phyloP scores from a whole-genome alignment of 2,329 filamentous ascomycete genomes.

The Simplicillium aogashimaense region DNA sequence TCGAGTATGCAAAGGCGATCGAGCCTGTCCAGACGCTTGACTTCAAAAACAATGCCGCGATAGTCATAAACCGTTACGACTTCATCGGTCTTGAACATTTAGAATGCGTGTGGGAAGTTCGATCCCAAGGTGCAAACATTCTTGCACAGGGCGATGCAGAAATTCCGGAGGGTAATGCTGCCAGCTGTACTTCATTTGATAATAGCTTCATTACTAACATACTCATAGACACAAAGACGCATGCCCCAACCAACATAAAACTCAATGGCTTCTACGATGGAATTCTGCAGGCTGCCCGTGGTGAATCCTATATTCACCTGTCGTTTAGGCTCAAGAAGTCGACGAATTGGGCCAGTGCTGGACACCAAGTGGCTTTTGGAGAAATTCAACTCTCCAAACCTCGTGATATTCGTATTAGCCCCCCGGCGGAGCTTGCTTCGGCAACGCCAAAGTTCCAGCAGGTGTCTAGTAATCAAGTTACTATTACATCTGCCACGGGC shows the following conservation, averaged over 20 bases:
- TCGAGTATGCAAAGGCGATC: conserved; percentile 48
- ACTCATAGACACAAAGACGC: conserved; percentile 29
- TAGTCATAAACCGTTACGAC: conserved; percentile 44
- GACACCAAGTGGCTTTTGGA: conserved; percentile 42
- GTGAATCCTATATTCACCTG: conserved; percentile 37
- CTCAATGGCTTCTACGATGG: conserved; percentile 19
- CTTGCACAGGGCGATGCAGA: conserved; percentile 22
- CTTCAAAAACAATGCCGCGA: conserved; percentile 29
- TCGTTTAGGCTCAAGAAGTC: conserved; percentile 31
- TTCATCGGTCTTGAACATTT: conserved; percentile 41
- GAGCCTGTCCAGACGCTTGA: conserved; percentile 44
- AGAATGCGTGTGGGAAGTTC: conserved; percentile 29
- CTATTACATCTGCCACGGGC: conserved; percentile 23
- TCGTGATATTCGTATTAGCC: conserved; percentile 14
- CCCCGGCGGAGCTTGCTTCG: conserved; percentile 8
- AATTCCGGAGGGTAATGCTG: conserved; percentile 28
- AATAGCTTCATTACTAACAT: background rate
- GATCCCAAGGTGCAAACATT: conserved; percentile 24
- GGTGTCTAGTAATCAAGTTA: conserved; percentile 12
- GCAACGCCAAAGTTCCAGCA: conserved; percentile 13
- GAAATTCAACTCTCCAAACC: conserved; percentile 31
- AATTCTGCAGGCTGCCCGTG: conserved; percentile 10
- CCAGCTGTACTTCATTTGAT: background rate
- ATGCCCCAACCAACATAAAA: conserved; percentile 19
- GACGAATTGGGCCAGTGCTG: conserved; percentile 40